Evolutionary conservation across 2,329 filamentous ascomycete genomes (phyloP).

Genomic region (Fusarium sp.): DNA sequence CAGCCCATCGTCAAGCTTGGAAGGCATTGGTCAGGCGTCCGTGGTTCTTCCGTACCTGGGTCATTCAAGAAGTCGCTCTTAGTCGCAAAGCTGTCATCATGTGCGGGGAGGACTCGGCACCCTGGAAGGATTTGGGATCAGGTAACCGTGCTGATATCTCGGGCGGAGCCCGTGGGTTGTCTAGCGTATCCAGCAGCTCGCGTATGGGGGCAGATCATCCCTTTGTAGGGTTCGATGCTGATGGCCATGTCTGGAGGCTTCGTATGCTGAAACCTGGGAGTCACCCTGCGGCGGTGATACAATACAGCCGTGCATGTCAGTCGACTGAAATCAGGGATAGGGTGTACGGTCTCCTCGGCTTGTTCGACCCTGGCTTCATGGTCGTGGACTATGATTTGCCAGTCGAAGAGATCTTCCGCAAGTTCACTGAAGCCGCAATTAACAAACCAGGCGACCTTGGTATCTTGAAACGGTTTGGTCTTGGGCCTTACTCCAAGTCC

Average conservation of each 20-base stretch:
- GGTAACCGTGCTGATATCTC: conserved; percentile 16
- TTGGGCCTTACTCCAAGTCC: background rate
- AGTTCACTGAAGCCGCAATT: conserved; percentile 13
- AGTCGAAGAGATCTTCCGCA: conserved; percentile 13
- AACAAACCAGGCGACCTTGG: background rate
- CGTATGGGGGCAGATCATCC: background rate
- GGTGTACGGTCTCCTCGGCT: conserved; percentile 13
- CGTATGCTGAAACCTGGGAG: background rate
- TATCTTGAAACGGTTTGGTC: conserved; percentile 4
- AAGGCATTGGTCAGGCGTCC: conserved; percentile 3
- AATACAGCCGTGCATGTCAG: conserved; percentile 17
- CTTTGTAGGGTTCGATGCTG: background rate
- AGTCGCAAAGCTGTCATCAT: conserved; percentile 7
- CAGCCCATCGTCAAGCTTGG: conserved; percentile 2
- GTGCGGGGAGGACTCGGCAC: background rate
- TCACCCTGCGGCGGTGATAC: conserved; percentile 10
- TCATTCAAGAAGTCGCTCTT: conserved; percentile 21
- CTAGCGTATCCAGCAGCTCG: background rate
- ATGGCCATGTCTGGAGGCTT: conserved; percentile 12
- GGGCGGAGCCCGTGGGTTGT: background rate
- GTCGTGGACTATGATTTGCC: background rate
- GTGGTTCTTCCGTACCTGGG: conserved; percentile 33
- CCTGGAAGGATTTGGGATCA: conserved; percentile 6
- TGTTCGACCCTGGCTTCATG: conserved; percentile 14
- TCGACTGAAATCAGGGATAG: conserved; percentile 19